These are phyloP conservation scores for Osmanthus fragrans DNA, from an alignment of 257 asterid genomes.

Conservation along the genomic window DNA sequence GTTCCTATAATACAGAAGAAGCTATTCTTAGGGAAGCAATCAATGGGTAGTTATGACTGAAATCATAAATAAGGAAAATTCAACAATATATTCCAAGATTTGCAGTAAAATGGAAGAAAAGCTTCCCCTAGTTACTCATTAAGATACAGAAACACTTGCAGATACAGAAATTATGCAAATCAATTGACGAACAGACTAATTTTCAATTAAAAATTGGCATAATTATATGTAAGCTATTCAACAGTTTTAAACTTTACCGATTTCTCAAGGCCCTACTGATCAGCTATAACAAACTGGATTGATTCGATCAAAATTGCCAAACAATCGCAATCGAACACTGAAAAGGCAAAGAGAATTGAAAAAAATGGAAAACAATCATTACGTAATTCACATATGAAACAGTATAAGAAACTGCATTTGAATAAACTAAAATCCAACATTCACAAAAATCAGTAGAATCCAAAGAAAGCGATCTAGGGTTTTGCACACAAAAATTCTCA, in stretches of 20 bases:
- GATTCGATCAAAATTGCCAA: background rate
- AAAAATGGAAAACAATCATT: slow-evolving; percentile 5
- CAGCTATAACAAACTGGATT: background rate
- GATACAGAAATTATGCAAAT: background rate
- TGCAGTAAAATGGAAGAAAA: background rate
- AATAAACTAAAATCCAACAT: slow-evolving; percentile 11
- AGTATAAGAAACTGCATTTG: slow-evolving; percentile 7
- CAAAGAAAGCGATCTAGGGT: slow-evolving; percentile 19
- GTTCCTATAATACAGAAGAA: background rate
- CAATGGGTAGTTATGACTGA: too few relatives aligned
- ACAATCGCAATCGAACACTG: background rate
- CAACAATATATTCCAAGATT: background rate
- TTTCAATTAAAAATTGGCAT: background rate
- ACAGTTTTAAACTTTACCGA: slow-evolving; percentile 14
- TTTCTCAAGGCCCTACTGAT: background rate
- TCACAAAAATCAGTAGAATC: background rate
- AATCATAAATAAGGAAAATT: background rate
- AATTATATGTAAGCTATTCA: background rate
- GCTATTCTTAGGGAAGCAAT: too few relatives aligned
- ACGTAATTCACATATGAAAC: background rate
- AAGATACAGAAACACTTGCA: background rate
- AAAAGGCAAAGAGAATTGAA: slow-evolving; percentile 4
- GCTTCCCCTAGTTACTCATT: too few relatives aligned
- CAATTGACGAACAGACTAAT: background rate
- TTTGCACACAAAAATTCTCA: background rate